Evolutionary conservation across 495 filamentous ascomycete genomes (phyloP).

Genomic region (Penicillium flavigenum): DNA sequence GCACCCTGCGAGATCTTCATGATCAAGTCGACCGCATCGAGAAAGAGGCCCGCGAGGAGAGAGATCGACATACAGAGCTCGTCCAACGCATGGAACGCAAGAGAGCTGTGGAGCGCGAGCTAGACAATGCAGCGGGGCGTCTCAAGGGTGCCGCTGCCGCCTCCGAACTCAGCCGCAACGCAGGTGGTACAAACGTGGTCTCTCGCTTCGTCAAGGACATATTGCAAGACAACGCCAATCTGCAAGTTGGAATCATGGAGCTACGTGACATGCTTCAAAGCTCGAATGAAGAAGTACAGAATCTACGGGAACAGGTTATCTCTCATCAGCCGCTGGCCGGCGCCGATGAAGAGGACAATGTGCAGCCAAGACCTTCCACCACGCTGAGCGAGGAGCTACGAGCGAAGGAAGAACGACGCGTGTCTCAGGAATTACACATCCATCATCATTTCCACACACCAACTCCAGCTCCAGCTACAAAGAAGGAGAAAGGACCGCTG

Average conservation of each 20-base stretch:
- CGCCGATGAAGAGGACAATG: conserved; percentile 28
- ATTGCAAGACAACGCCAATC: conserved; percentile 88
- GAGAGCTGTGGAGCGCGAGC: conserved; percentile 68
- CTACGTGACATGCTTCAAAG: conserved; percentile 85
- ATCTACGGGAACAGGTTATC: conserved; percentile 77
- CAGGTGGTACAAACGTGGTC: conserved; percentile 64
- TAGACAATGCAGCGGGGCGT: conserved; percentile 71
- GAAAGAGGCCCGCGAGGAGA: conserved; percentile 77
- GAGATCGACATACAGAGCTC: conserved; percentile 76
- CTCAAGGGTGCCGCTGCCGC: conserved; percentile 75
- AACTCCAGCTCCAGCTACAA: conserved; percentile 29
- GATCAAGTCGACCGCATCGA: conserved; percentile 90
- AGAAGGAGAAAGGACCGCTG: conserved; percentile 52
- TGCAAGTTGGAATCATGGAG: conserved; percentile 87
- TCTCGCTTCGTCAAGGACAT: conserved; percentile 95
- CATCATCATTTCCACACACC: conserved; percentile 89
- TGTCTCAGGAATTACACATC: conserved; percentile 78
- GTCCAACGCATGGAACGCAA: conserved; percentile 77
- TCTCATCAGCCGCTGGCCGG: conserved; percentile 68
- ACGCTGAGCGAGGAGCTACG: conserved; percentile 71
- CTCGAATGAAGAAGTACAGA: conserved; percentile 92
- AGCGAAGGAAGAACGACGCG: conserved; percentile 46
- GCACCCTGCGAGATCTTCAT: conserved; percentile 66
- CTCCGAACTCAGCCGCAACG: conserved; percentile 56
- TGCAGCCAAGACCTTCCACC: conserved; percentile 27